Base-by-base conservation (phyloP, 1,284 basidiomycete species). In the Nidula niveotomentosa region DNA sequence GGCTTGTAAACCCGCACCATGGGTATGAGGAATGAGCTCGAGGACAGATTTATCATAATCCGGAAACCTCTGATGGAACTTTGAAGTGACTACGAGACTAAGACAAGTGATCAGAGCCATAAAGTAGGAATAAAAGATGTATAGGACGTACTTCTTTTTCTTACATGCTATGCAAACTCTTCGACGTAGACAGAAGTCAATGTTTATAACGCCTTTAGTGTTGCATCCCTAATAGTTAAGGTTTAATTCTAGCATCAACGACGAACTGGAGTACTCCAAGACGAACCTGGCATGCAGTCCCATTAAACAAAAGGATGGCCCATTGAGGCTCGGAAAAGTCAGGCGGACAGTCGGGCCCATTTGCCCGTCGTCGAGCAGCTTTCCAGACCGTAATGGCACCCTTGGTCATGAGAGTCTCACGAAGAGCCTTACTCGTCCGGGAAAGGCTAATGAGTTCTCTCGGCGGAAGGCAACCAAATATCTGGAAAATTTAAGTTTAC, bases 141-240 rank as follows among this genome's bases (percentile, higher is more conserved):
- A 17, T 8, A 30, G 4, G 9, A 55, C 58, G 41, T 30, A 75
- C 73, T 69, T 65, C 3, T 46, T 33, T 50, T 66, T 70, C 57
- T 62, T 67, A 57, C 73, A 75, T 4, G 1, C 8, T 0, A 36
- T 56, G 52, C 73, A 74, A 13, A 66, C 56, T 9, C 73, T 63
- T 12, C 66, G 64, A 13, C 67, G 60, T n/a, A 74, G 49, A 8
- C 52, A 53, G 53, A 73, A 74, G 50, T 74, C 70, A 2, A 74
- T 56, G 0, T 58, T 61, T 23, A 60, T 61, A 3, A 70, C 55
- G 43, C 65, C 61, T 34, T 56, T 64, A 6, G 62, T 50, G 17
- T 62, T 64, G 51, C 70, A 73, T 2, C 48, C 50, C 69, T 72
- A 33, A 48, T 23, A 2, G 37, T 53, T 35, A 44, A 7, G 10